A percentile compares a stretch with the other conserved stretches of the same genome.
These are phyloP conservation scores for Leccinum uliginosum DNA, from an alignment of 768 basidiomycete genomes.

Conservation along the genomic window DNA sequence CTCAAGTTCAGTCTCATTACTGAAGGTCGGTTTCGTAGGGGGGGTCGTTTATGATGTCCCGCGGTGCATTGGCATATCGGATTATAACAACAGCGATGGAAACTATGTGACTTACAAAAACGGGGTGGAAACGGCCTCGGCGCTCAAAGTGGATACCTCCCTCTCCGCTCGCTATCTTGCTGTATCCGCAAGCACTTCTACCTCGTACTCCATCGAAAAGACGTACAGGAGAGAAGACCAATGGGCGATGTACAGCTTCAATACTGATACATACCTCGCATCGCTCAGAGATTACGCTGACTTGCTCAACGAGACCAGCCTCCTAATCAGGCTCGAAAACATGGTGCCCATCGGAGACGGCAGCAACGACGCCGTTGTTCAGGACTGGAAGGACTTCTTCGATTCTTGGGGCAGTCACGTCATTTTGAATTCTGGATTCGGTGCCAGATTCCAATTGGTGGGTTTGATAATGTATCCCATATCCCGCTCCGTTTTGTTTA, in stretches of 20 bases:
- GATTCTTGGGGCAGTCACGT: constrained; percentile 1
- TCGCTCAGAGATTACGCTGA: constrained; percentile 6
- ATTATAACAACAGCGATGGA: constrained; percentile 1
- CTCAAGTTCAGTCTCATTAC: background rate
- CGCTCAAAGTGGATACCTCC: background rate
- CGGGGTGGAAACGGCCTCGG: background rate
- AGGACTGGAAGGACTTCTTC: constrained; percentile 5
- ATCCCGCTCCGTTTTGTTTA: background rate
- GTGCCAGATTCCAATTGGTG: background rate
- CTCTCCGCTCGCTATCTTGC: constrained; percentile 8
- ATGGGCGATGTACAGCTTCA: constrained; percentile 18
- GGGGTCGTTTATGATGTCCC: constrained; percentile 1
- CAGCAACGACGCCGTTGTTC: background rate
- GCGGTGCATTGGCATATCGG: background rate
- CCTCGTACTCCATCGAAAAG: constrained; percentile 11
- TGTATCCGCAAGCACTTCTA: constrained; percentile 11
- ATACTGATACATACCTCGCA: constrained; percentile 10
- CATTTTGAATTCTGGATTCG: constrained; percentile 1
- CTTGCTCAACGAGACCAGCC: constrained; percentile 1
- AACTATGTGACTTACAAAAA: constrained; percentile 3
- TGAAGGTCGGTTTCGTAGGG: background rate
- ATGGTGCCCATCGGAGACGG: constrained; percentile 1
- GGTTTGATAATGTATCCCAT: background rate
- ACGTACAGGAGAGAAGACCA: constrained; percentile 10
- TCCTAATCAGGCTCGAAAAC: background rate